Evolutionary conservation across 352 stramenopile genomes (phyloP).

Genomic region (Phytophthora meadii): DNA sequence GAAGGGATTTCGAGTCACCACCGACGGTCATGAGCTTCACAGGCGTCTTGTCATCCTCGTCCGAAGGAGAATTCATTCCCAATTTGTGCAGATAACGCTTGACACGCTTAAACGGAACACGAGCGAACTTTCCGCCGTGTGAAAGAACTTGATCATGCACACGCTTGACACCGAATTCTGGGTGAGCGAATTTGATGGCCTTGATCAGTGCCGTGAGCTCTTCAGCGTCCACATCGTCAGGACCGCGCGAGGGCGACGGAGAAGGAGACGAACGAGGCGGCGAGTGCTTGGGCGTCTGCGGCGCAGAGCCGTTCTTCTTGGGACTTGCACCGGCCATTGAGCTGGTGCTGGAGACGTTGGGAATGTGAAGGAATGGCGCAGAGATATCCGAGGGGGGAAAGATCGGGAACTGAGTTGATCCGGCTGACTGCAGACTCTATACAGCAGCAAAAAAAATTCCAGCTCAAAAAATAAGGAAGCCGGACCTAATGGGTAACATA

Average conservation of each 20-base stretch:
- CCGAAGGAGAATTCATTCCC: slow-evolving; percentile 54
- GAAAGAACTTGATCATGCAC: slow-evolving; percentile 78
- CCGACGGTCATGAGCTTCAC: slow-evolving; percentile 89
- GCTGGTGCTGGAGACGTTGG: neutral
- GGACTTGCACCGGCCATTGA: slow-evolving; percentile 31
- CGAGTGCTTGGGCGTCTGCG: slow-evolving; percentile 40
- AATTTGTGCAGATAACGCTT: slow-evolving; percentile 90
- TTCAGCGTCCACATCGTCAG: slow-evolving; percentile 64
- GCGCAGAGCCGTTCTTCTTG: slow-evolving; percentile 36
- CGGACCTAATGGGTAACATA: neutral
- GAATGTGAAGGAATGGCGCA: slow-evolving; percentile 30
- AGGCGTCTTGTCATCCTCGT: slow-evolving; percentile 45
- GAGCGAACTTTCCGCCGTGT: slow-evolving; percentile 81
- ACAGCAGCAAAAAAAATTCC: slow-evolving; percentile 13
- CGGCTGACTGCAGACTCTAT: slow-evolving; percentile 28
- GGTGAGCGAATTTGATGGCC: slow-evolving; percentile 88
- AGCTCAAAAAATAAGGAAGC: slow-evolving; percentile 10
- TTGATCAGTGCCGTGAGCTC: slow-evolving; percentile 88
- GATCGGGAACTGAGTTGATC: slow-evolving; percentile 26
- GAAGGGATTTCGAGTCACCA: slow-evolving; percentile 74
- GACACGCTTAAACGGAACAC: slow-evolving; percentile 81
- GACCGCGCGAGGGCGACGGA: slow-evolving; percentile 34
- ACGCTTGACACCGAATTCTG: slow-evolving; percentile 84
- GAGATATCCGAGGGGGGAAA: slow-evolving; percentile 14
- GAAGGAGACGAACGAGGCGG: slow-evolving; percentile 29